phyloP scores from a whole-genome alignment of 805 yeast genomes.

The Wickerhamiella musiphila region DNA sequence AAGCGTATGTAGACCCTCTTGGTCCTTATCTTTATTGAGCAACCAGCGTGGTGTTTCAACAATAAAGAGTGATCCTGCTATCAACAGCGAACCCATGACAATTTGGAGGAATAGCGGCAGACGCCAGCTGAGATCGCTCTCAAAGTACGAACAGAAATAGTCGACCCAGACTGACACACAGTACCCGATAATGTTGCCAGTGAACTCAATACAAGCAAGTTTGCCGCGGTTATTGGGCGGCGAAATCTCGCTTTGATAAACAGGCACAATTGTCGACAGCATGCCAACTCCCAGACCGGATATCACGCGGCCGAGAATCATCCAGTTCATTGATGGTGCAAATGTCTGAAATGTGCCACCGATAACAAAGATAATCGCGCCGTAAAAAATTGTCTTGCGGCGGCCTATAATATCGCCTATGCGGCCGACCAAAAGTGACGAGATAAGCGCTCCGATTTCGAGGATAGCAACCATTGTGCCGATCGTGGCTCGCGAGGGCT shows the following conservation, averaged over 20 bases:
- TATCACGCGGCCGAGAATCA: constrained; percentile 61
- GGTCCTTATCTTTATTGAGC: constrained; percentile 56
- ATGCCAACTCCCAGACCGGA: constrained; percentile 82
- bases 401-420: constrained; percentile 69
- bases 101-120: constrained; percentile 64
- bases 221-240: constrained; percentile 78
- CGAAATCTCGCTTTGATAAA: constrained; percentile 74
- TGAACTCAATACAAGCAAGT: constrained; percentile 73
- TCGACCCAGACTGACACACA: constrained; percentile 77
- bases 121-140: constrained; percentile 54
- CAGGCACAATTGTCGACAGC: constrained; percentile 68
- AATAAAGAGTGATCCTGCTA: constrained; percentile 57
- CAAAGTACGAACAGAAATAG: constrained; percentile 51
- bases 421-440: constrained; percentile 62
- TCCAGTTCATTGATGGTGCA: constrained; percentile 33
- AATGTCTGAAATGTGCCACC: constrained; percentile 66
- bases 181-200: constrained; percentile 73
- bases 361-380: constrained; percentile 57
- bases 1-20: constrained; percentile 72
- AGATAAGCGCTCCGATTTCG: constrained; percentile 72
- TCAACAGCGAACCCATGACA: constrained; percentile 48
- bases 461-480: constrained; percentile 81
- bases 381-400: constrained; percentile 58
- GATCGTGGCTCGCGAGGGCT: constrained; percentile 57
- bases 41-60: constrained; percentile 89